Evolutionary conservation across 1,284 basidiomycete genomes (phyloP).

Genomic region (Moesziomyces parantarcticus): DNA sequence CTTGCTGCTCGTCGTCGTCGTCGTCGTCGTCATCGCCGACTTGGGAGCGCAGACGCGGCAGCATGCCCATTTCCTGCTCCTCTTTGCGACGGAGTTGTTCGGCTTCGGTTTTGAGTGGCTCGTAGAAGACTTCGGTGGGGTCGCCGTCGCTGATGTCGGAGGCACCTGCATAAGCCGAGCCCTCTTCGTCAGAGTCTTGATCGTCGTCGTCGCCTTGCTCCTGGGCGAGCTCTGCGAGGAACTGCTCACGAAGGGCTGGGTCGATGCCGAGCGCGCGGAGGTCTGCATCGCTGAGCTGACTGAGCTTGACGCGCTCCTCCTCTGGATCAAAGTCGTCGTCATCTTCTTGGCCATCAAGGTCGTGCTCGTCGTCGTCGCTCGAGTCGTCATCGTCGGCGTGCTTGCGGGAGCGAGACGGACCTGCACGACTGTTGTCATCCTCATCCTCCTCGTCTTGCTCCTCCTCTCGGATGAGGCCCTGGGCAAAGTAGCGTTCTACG

Average conservation of each 20-base stretch:
- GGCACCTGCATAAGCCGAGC: conserved; percentile 56
- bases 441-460: conserved; percentile 62
- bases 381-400: conserved; percentile 34
- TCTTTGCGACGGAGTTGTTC: conserved; percentile 58
- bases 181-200: conserved; percentile 53
- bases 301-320: conserved; percentile 35
- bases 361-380: conserved; percentile 29
- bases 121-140: conserved; percentile 54
- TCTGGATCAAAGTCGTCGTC: conserved; percentile 46
- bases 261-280: conserved; percentile 54
- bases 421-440: conserved; percentile 22
- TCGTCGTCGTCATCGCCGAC: conserved; percentile 25
- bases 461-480: conserved; percentile 32
- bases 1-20: conserved; percentile 36
- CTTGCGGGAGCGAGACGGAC: conserved; percentile 16
- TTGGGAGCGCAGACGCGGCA: conserved; percentile 43
- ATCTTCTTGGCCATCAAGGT: conserved; percentile 30
- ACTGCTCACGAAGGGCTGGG: conserved; percentile 37
- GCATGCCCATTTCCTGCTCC: conserved; percentile 52
- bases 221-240: conserved; percentile 35
- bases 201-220: conserved; percentile 36
- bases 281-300: conserved; percentile 54
- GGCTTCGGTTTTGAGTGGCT: conserved; percentile 62
- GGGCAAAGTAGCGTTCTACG: conserved; percentile 66
- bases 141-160: conserved; percentile 63